Evolutionary conservation across 1,284 basidiomycete species (phyloP).

Genomic region (Leccinum solheimii): DNA sequence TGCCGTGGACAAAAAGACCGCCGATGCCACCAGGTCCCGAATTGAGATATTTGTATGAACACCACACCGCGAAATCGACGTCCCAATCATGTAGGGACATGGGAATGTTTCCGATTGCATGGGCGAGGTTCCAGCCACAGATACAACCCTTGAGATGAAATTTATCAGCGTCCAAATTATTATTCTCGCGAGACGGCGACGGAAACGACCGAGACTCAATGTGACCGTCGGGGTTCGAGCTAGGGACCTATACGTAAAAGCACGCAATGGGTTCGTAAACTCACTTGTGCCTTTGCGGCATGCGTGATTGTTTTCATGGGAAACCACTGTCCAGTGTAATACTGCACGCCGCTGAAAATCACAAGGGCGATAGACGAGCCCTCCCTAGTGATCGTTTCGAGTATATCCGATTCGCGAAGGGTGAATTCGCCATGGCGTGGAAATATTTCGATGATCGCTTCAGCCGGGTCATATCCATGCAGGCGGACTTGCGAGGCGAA

Average conservation of each 20-base stretch:
- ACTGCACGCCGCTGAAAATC: slow-evolving; percentile 90
- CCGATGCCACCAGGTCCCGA: slow-evolving; percentile 94
- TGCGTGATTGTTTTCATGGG: slow-evolving; percentile 82
- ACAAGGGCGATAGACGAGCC: slow-evolving; percentile 82
- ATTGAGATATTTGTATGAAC: slow-evolving; percentile 97
- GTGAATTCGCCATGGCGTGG: slow-evolving; percentile 84
- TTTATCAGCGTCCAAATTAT: slow-evolving; percentile 18
- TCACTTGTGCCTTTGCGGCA: slow-evolving; percentile 80
- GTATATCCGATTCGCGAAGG: slow-evolving; percentile 90
- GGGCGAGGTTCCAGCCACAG: slow-evolving; percentile 95
- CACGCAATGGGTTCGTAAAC: slow-evolving; percentile 22
- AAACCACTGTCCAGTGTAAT: slow-evolving; percentile 97
- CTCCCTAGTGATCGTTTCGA: slow-evolving; percentile 72
- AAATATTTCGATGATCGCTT: slow-evolving; percentile 76
- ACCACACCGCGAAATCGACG: slow-evolving; percentile 98
- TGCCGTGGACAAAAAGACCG: slow-evolving; percentile 88
- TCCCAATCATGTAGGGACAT: slow-evolving; percentile 90
- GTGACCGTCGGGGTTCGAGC: slow-evolving; percentile 6
- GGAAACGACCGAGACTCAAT: slow-evolving; percentile 8
- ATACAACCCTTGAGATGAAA: slow-evolving; percentile 70
- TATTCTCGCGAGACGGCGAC: slow-evolving; percentile 6
- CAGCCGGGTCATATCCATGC: slow-evolving; percentile 76
- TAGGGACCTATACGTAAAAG: slow-evolving; percentile 31
- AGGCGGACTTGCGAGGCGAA: slow-evolving; percentile 84
- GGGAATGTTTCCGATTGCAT: slow-evolving; percentile 93